Percentiles rank a stretch among this genome's conserved stretches.
These are phyloP conservation scores for Diplodia seriata DNA, from an alignment of 2,329 filamentous ascomycete species.

Conservation along the genomic window DNA sequence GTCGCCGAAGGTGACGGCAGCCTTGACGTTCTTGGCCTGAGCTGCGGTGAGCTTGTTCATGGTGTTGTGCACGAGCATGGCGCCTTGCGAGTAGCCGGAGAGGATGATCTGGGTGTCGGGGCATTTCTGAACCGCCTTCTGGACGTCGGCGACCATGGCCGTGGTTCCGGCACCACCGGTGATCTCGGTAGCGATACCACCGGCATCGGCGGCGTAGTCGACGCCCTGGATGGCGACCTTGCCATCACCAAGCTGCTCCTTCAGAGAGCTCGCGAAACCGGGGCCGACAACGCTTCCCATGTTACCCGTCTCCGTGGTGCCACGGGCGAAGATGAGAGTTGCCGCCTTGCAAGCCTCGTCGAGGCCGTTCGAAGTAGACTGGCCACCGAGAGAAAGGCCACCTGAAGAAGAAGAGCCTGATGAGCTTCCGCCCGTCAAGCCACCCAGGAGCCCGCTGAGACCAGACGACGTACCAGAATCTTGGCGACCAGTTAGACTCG, in stretches of 20 bases:
- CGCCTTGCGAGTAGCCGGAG: conserved; percentile 53
- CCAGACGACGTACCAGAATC: conserved; percentile 5
- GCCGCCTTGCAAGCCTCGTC: conserved; percentile 54
- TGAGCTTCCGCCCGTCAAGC: conserved; percentile 7
- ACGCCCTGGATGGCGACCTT: conserved; percentile 61
- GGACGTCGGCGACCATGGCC: conserved; percentile 53
- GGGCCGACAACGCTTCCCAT: conserved; percentile 60
- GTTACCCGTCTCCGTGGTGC: conserved; percentile 61
- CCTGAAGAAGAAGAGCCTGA: neutral
- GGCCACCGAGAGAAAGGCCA: conserved; percentile 33
- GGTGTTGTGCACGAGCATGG: conserved; percentile 44
- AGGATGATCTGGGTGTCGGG: conserved; percentile 56
- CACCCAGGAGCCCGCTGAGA: neutral
- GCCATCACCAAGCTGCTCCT: conserved; percentile 50
- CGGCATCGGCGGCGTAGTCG: conserved; percentile 55
- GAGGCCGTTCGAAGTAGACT: conserved; percentile 50
- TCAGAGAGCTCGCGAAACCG: conserved; percentile 58
- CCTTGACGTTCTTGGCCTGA: conserved; percentile 35
- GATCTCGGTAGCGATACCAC: conserved; percentile 42
- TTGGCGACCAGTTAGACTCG: conserved; percentile 13
- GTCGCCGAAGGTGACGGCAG: conserved; percentile 48
- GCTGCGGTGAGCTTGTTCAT: conserved; percentile 11
- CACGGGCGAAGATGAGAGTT: conserved; percentile 64
- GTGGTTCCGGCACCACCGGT: conserved; percentile 15
- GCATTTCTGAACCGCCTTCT: conserved; percentile 51